A percentile compares a stretch with the other conserved stretches of the same genome.
Evolutionary conservation across 1,284 basidiomycete genomes (phyloP).

Genomic region (Entoloma clypeatum): DNA sequence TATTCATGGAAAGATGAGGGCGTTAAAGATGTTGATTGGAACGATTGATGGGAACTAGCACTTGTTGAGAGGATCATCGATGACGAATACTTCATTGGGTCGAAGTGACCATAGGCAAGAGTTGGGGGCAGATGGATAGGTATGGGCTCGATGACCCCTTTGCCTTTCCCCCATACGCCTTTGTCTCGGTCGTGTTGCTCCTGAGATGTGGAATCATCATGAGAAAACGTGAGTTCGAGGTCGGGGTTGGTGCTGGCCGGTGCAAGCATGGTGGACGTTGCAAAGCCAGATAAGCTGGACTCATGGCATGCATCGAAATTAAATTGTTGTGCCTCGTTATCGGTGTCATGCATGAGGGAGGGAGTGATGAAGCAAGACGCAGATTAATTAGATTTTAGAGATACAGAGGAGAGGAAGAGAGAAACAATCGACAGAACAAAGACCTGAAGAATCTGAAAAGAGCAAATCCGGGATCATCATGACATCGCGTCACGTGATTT

Average conservation of each 20-base stretch:
- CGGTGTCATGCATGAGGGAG: slow-evolving; percentile 39
- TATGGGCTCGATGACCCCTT: slow-evolving; percentile 44
- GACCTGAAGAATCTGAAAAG: slow-evolving; percentile 26
- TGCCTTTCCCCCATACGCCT: slow-evolving; percentile 40
- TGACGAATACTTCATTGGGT: slow-evolving; percentile 27
- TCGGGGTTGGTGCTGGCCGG: slow-evolving; percentile 9
- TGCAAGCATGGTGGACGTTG: slow-evolving; percentile 12
- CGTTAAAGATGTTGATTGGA: slow-evolving; percentile 21
- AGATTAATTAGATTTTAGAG: slow-evolving; percentile 12
- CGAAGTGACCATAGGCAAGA: slow-evolving; percentile 37
- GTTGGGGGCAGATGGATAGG: slow-evolving; percentile 36
- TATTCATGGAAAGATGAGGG: slow-evolving; percentile 29
- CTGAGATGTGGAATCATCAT: slow-evolving; percentile 27
- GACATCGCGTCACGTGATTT: too few relatives aligned
- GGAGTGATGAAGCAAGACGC: slow-evolving; percentile 8
- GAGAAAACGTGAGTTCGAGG: slow-evolving; percentile 28
- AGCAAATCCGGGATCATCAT: slow-evolving; percentile 24
- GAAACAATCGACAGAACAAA: too few relatives aligned
- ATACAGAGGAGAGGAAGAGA: too few relatives aligned
- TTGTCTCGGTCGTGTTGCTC: slow-evolving; percentile 17
- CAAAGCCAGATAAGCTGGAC: slow-evolving; percentile 14
- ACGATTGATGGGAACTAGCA: slow-evolving; percentile 21
- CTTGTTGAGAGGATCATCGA: slow-evolving; percentile 19
- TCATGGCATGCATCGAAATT: slow-evolving; percentile 48
- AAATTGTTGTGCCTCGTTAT: slow-evolving; percentile 52